phyloP scores from a whole-genome alignment of 2,329 filamentous ascomycete genomes.

The Botrytis fragariae region DNA sequence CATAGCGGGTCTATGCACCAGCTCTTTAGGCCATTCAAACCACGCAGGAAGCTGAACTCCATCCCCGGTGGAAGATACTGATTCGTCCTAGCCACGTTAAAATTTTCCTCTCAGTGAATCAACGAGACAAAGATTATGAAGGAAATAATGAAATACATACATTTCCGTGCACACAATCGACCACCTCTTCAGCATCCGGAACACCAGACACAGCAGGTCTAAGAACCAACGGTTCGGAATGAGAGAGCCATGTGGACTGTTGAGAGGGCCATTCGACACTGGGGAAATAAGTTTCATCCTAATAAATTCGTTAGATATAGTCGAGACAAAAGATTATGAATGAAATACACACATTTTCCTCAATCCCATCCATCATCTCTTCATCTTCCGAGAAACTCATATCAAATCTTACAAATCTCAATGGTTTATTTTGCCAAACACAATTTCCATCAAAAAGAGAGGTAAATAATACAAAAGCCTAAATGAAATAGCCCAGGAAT shows the following conservation, averaged over 20 bases:
- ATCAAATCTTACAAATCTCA: not conserved
- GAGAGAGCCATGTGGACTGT: not conserved
- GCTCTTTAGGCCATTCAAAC: rapidly evolving
- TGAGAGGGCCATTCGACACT: not conserved
- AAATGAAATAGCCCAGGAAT: not conserved
- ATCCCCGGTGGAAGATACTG: no score
- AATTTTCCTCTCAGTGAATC: no score
- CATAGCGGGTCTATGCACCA: not conserved
- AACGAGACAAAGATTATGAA: no score
- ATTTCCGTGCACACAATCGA: no score
- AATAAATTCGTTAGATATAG: not conserved
- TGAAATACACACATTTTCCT: not conserved
- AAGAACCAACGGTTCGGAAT: not conserved
- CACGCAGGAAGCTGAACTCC: no score
- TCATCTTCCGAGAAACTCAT: not conserved
- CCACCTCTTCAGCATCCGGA: not conserved
- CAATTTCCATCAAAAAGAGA: not conserved
- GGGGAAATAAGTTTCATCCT: not conserved
- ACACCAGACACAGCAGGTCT: not conserved
- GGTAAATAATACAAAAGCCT: not conserved
- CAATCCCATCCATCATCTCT: not conserved
- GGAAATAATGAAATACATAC: no score
- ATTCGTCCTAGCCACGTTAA: no score
- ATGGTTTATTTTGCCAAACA: not conserved
- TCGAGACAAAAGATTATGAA: no score